phyloP scores from a whole-genome alignment of 495 filamentous ascomycete genomes.

The Cairneyella variabilis region DNA sequence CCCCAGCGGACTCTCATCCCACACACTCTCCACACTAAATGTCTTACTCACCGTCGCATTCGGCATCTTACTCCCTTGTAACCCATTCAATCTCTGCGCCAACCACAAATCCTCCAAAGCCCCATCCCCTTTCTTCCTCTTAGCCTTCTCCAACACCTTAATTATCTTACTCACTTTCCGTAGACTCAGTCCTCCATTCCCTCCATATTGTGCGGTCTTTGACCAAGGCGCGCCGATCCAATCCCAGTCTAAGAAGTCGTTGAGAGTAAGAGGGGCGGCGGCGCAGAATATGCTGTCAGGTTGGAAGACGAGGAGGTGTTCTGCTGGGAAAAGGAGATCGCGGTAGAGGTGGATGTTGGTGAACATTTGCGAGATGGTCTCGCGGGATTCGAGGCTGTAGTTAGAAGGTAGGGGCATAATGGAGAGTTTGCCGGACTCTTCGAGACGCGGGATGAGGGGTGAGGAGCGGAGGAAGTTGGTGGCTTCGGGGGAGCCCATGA shows the following conservation, averaged over 20 bases:
- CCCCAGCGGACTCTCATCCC: conserved; percentile 22
- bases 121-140: conserved; percentile 7
- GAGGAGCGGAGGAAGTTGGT: conserved; percentile 8
- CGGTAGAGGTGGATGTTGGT: conserved; percentile 19
- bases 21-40: conserved; percentile 27
- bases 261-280: conserved; percentile 8
- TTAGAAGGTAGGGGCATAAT: conserved; percentile 13
- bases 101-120: conserved; percentile 25
- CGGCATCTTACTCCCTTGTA: conserved; percentile 11
- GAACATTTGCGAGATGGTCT: conserved; percentile 23
- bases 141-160: conserved; percentile 14
- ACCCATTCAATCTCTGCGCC: conserved; percentile 2
- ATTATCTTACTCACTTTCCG: conserved; percentile 20
- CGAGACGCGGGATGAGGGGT: conserved; percentile 6
- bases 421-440: conserved; percentile 14
- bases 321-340: conserved; percentile 20
- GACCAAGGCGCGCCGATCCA: conserved; percentile 28
- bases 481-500: conserved; percentile 17
- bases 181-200: conserved; percentile 25
- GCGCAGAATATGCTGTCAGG: conserved; percentile 25
- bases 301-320: conserved; percentile 26
- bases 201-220: conserved; percentile 17
- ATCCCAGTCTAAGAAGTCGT: conserved; percentile 22
- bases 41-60: conserved; percentile 17
- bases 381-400: conserved; percentile 15